These are phyloP conservation scores for Tetradesmus lagerheimii DNA, from an alignment of 139 green algal genomes.

Conservation along the genomic window DNA sequence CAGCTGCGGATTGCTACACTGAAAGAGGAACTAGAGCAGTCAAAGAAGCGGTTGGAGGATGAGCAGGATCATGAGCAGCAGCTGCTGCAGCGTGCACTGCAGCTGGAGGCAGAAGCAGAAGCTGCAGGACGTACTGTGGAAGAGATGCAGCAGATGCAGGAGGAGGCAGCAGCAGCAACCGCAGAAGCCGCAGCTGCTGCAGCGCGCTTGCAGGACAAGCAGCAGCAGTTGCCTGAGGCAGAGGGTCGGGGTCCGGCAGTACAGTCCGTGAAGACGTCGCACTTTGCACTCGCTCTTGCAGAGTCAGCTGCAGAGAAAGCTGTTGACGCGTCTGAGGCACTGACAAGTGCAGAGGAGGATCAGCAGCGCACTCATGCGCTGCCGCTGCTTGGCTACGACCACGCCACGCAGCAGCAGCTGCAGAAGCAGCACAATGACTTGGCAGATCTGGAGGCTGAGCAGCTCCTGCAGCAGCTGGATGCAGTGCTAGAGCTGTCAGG, in stretches of 20 bases:
- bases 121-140: neutral
- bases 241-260: neutral
- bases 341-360: neutral
- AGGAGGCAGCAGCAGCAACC: neutral
- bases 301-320: neutral
- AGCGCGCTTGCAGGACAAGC: neutral
- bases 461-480: constrained; percentile 8
- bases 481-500: constrained; percentile 4
- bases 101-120: constrained; percentile 22
- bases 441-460: neutral
- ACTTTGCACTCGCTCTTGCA: neutral
- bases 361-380: neutral
- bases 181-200: constrained; percentile 9
- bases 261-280: neutral
- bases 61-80: constrained; percentile 23
- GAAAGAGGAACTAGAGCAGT: constrained; percentile 21
- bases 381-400: neutral
- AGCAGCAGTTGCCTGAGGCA: neutral
- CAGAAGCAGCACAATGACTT: neutral
- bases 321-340: neutral
- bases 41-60: constrained; percentile 28
- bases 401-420: neutral
- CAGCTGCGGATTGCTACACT: constrained; percentile 15
- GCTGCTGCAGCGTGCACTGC: neutral
- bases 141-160: constrained; percentile 8